Base-by-base conservation (phyloP, 345 rosid genomes). In the Carallia pectinifolia region DNA sequence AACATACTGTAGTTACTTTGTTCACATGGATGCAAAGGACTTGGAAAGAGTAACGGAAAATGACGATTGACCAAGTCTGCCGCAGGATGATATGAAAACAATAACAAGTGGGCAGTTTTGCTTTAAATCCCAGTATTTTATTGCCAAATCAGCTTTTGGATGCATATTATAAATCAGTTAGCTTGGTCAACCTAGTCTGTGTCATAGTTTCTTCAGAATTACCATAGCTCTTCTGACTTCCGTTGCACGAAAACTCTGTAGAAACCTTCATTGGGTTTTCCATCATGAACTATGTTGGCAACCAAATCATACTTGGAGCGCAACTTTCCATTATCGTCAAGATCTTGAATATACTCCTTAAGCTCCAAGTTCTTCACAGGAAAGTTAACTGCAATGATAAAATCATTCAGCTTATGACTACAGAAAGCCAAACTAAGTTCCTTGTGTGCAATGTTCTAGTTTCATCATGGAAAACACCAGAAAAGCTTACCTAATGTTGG, bases 201-300 rank as follows among this genome's bases (percentile, higher is more conserved):
- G 16, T 44, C 2, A 2, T 23, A 7, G 29, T 19, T 56, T 56
- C 16, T 19, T 23, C 13, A 36, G 61, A 66, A 55, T 67, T 86
- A 91, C 97, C 97, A 94, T 71, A 85, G 84, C 70, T 91, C 96
- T 85, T 92, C 97, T 7, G 98, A 96, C 82, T 89, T 96, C 54
- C 96, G 84, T 76, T 96, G 99, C 83, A 96, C 99, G 82, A 92
- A 95, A 71, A 89, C 99, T 76, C 97, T 85, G 79, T 92, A 96
- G 79, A 75, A 84, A 0, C 97, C 99, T 65, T 87, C 99, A 50
- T 90, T 94, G 44, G 99, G 99, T 69, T 92, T 92, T 30, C 97
- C 96, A 66, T 96, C 99, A 77, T 92, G 99, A 73, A 96, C 98
- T n/a, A 92, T 82, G 72, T 96, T 89, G 17, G 97, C 97, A 27